A percentile compares a stretch with the other conserved stretches of the same genome.
phyloP scores from a whole-genome alignment of 768 basidiomycete species.

The Phylloporus arenicola region DNA sequence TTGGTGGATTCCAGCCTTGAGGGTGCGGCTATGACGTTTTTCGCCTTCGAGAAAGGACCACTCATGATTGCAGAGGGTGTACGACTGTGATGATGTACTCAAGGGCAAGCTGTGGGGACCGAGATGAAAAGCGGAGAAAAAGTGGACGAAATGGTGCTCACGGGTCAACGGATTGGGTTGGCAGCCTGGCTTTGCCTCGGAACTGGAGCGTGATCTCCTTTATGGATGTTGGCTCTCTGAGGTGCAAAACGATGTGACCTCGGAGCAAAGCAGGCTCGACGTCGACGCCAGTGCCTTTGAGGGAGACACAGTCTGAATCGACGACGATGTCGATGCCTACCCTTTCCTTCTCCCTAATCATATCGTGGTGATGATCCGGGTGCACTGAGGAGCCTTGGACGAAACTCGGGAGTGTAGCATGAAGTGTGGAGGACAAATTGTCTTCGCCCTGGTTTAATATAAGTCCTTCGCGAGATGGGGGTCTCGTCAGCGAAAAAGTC shows the following conservation, averaged over 20 bases:
- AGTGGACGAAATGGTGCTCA: conserved; percentile 33
- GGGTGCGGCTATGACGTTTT: conserved; percentile 73
- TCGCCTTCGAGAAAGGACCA: conserved; percentile 91
- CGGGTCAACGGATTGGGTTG: conserved; percentile 53
- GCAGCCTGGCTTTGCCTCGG: conserved; percentile 74
- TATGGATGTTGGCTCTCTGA: conserved; percentile 77
- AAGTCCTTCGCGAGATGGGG: conserved; percentile 23
- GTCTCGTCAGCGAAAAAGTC: conserved; percentile 33
- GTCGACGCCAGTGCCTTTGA: conserved; percentile 78
- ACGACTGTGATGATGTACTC: conserved; percentile 40
- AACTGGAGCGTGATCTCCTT: conserved; percentile 83
- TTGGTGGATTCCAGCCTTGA: conserved; percentile 91
- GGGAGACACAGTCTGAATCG: conserved; percentile 59
- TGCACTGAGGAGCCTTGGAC: conserved; percentile 17
- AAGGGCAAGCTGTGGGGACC: conserved; percentile 15
- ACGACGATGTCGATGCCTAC: conserved; percentile 73
- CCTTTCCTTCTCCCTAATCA: conserved; percentile 41
- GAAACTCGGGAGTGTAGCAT: conserved; percentile 34
- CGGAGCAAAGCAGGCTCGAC: conserved; percentile 77
- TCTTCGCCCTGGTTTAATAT: conserved; percentile 30
- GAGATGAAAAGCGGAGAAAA: not conserved
- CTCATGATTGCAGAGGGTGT: conserved; percentile 72
- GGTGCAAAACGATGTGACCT: conserved; percentile 74
- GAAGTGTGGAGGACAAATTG: conserved; percentile 33
- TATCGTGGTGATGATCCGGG: conserved; percentile 32